Percentiles rank a stretch among this genome's conserved stretches.
These are phyloP conservation scores for Knufia petricola DNA, from an alignment of 2,329 filamentous ascomycete species.

Conservation along the genomic window DNA sequence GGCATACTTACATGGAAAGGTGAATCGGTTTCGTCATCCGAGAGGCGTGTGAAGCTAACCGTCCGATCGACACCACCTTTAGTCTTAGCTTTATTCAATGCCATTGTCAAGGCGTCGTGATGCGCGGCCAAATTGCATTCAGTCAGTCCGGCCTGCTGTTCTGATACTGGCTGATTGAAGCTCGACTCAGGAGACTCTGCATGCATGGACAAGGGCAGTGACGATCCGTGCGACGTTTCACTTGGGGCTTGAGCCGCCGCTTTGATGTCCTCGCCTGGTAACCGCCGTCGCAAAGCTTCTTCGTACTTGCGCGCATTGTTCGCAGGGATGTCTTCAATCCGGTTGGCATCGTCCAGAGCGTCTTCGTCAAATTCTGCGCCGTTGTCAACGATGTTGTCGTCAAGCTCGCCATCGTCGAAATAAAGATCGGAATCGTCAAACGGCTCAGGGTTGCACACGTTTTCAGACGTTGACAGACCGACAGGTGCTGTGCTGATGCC, in stretches of 20 bases:
- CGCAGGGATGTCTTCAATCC: slow-evolving; percentile 25
- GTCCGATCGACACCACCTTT: slow-evolving; percentile 65
- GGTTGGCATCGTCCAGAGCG: slow-evolving; percentile 39
- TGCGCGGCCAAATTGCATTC: slow-evolving; percentile 59
- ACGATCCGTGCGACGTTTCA: neutral
- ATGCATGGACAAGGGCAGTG: neutral
- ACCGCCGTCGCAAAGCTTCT: slow-evolving; percentile 13
- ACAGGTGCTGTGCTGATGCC: slow-evolving; percentile 16
- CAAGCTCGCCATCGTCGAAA: slow-evolving; percentile 36
- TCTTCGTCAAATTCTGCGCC: slow-evolving; percentile 37
- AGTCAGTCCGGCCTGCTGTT: slow-evolving; percentile 31
- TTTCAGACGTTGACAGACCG: slow-evolving; percentile 8
- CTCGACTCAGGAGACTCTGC: neutral
- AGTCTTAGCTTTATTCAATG: slow-evolving; percentile 64
- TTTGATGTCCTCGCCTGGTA: slow-evolving; percentile 11
- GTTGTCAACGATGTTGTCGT: slow-evolving; percentile 15
- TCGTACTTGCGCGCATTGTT: slow-evolving; percentile 20
- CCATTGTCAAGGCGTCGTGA: slow-evolving; percentile 74
- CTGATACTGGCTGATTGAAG: neutral
- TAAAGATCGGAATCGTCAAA: slow-evolving; percentile 35
- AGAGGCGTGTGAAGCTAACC: slow-evolving; percentile 38
- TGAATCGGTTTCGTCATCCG: slow-evolving; percentile 29
- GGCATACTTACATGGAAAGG: slow-evolving; percentile 33
- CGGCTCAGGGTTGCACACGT: slow-evolving; percentile 12
- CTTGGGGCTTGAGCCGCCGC: neutral